Base-by-base conservation (phyloP, 805 yeast genomes). In the Metschnikowia proteae region DNA sequence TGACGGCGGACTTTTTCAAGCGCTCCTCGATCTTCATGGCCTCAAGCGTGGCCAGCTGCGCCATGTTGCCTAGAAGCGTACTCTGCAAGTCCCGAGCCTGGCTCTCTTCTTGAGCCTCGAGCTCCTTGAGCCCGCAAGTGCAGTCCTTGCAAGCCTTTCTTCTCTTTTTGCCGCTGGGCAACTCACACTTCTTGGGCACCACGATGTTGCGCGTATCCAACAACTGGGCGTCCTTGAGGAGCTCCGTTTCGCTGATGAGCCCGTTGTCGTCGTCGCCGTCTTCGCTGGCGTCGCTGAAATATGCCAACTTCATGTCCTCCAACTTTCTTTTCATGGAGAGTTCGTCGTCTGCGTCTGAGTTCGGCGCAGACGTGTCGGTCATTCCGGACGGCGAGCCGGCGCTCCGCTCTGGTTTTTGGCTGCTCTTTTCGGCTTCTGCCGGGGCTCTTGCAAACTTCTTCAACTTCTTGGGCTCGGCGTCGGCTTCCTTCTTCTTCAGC, bases 131-230 rank as follows among this genome's bases (percentile, higher is more conserved):
- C 5, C 99, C 99, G 74, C 99, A 94, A 0, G 97, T 86, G 68
- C 99, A 94, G 68, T 94, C 97, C 70, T 91, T 94, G 74, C 99
- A 94, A 0, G 99, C 99, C 70, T 84, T 89, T 73, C 92, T 82
- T 64, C 96, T 79, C 68, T 78, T 80, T 57, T 77, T 79, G 33
- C 81, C 82, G 41, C 62, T 72, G 13, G 74, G 68, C 50, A 68
- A 61, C 55, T 77, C 80, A 62, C 88, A 82, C 56, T 77, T 74
- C 42, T 77, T 73, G 11, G 94, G 92, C 29, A 78, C 74, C 26
- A 79, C 72, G 43, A 82, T 68, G 52, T 75, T 70, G 39, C 48
- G 40, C 35, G 62, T 49, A 5, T 50, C 49, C 35, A 56, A 52
- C 6, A 57, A 51, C 10, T 63, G 57, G 1, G 65, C 44, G 11